A percentile compares a stretch with the other conserved stretches of the same genome.
These are phyloP conservation scores for Agaricus sinodeliciosus DNA, from an alignment of 768 basidiomycete species.

Conservation along the genomic window DNA sequence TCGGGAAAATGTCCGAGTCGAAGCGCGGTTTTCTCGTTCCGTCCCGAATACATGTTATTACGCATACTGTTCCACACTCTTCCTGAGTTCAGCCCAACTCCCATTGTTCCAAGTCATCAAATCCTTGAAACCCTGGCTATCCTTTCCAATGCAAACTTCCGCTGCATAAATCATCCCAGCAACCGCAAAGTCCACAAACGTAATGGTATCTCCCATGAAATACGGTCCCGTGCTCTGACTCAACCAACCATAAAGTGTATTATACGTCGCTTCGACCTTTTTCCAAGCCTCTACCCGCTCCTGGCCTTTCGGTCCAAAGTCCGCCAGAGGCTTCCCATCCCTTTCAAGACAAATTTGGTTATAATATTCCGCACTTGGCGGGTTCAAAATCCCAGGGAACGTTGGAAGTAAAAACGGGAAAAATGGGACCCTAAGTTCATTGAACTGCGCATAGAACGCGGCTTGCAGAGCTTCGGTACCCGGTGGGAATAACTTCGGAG, in stretches of 20 bases:
- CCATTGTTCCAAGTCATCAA: slow-evolving; percentile 15
- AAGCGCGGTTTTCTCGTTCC: not conserved
- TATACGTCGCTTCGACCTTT: slow-evolving; percentile 2
- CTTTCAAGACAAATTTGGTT: not conserved
- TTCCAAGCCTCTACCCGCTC: not conserved
- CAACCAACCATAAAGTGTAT: slow-evolving; percentile 6
- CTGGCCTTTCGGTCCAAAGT: slow-evolving; percentile 4
- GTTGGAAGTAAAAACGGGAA: slow-evolving; percentile 5
- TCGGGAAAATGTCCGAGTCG: too few species aligned
- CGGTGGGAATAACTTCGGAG: slow-evolving; percentile 24
- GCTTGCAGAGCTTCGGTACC: slow-evolving; percentile 25
- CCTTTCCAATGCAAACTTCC: slow-evolving; percentile 13
- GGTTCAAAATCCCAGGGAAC: slow-evolving; percentile 1
- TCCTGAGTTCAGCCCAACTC: slow-evolving; percentile 13
- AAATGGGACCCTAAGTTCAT: slow-evolving; percentile 9
- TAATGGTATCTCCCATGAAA: slow-evolving; percentile 7
- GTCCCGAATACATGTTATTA: too few species aligned
- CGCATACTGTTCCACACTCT: slow-evolving; percentile 9
- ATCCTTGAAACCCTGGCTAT: slow-evolving; percentile 16
- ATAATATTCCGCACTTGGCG: slow-evolving; percentile 9
- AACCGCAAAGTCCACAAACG: slow-evolving; percentile 12
- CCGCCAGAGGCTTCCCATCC: not conserved
- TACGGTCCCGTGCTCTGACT: not conserved
- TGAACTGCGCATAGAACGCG: slow-evolving; percentile 18
- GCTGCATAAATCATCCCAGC: slow-evolving; percentile 1